Evolutionary conservation across 805 yeast species (phyloP).

Genomic region (Deakozyma indianensis): DNA sequence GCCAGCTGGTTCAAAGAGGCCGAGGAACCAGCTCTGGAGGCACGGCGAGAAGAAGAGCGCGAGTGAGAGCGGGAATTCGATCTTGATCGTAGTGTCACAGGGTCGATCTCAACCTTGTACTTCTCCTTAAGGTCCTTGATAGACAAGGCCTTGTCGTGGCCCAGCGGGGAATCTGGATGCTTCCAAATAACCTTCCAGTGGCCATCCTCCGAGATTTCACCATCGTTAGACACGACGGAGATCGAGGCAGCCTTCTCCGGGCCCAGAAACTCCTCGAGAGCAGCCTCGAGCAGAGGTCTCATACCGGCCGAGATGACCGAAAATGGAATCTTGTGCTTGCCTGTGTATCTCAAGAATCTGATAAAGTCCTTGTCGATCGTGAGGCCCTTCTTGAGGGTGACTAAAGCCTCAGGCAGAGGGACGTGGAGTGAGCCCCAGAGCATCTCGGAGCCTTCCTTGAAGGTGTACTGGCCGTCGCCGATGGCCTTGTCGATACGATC

Average conservation of each 20-base stretch:
- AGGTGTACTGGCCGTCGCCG: conserved; percentile 22
- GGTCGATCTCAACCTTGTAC: conserved; percentile 6
- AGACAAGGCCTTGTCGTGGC: conserved; percentile 30
- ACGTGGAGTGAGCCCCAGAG: conserved; percentile 30
- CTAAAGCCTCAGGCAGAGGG: conserved; percentile 24
- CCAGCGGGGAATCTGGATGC: conserved; percentile 26
- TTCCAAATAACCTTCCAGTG: conserved; percentile 28
- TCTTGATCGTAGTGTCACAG: not conserved
- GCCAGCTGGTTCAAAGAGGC: not conserved
- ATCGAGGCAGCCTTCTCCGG: conserved; percentile 22
- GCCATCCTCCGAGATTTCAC: conserved; percentile 24
- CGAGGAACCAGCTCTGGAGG: not conserved
- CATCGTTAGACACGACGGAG: conserved; percentile 28
- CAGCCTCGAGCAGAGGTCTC: conserved; percentile 27
- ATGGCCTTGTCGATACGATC: conserved; percentile 24
- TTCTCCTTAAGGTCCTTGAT: conserved; percentile 22
- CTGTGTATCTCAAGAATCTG: conserved; percentile 23
- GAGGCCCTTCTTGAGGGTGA: conserved; percentile 21
- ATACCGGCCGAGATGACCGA: conserved; percentile 30
- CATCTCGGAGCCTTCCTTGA: conserved; percentile 28
- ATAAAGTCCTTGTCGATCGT: conserved; percentile 27
- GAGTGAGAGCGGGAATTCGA: not conserved
- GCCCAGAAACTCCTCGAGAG: conserved; percentile 27
- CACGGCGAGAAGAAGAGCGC: not conserved
- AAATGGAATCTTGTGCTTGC: conserved; percentile 25